Evolutionary conservation across 2,329 filamentous ascomycete species (phyloP), one percentile per base, ranked within the genome.

Genomic region (Chrysoporthe puriensis): DNA sequence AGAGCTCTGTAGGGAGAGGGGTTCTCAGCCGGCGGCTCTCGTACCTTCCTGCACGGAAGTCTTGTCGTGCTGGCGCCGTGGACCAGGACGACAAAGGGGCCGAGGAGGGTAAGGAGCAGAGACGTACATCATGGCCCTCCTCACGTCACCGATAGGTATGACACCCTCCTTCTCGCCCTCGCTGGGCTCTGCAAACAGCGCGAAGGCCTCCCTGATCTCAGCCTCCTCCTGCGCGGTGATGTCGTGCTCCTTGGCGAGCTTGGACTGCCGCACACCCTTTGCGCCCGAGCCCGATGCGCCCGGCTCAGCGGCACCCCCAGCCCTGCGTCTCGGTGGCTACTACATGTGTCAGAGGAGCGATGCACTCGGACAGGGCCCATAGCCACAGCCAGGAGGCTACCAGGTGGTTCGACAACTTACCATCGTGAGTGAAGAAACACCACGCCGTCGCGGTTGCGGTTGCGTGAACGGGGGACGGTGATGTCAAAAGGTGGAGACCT

Each of bases 171-270:
- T 92, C 73, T 94, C 90, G 63, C 90, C 88, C 26, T 89, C 85
- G 78, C 88, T 88, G 46, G 90, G 88, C 72, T 91, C 85, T 1
- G 89, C 83, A 77, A 98, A 99, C 8, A 98, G 85, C 32, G 87
- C 84, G 78, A 96, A 98, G 16, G 94, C 94, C 79, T 97, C 94
- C 74, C 88, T 90, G 76, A 99, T 97, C 80, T 97, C 94, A 73
- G 87, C 86, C 80, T 98, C 95, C 80, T 97, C 91, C 71, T 91
- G 88, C 52, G 90, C 91, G 16, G 88, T 90, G 75, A 98, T 88
- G 78, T 94, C 90, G 85, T 97, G 90, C 76, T 97, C 93, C 80
- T 94, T 95, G 42, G 95, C 95, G 73, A 97, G 92, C 78, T 94
- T 96, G 68, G 94, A 97, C 75, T 88, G 89, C 70, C 91, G 91